phyloP scores from a whole-genome alignment of 176 grass and related monocot species.

The Metroxylon sagu region DNA sequence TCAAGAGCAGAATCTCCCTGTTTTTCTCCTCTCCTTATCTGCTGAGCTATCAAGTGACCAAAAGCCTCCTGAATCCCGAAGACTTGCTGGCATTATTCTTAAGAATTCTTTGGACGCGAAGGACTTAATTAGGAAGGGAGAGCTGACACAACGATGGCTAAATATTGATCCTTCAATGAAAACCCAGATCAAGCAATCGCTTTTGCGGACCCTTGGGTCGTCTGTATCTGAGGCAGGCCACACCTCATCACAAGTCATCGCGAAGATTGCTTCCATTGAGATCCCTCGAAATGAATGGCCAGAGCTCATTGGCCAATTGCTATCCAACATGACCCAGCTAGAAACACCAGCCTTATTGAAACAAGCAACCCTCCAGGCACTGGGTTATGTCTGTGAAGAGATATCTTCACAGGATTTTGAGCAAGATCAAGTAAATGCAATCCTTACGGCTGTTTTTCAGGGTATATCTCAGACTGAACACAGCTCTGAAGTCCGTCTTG shows the following conservation, averaged over 20 bases:
- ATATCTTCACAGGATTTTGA: constrained; percentile 60
- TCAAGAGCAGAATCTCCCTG: constrained; percentile 81
- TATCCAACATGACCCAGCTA: constrained; percentile 50
- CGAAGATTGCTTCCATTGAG: constrained; percentile 91
- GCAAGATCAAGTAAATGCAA: constrained; percentile 73
- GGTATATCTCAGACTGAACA: constrained; percentile 63
- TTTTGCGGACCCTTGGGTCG: constrained; percentile 65
- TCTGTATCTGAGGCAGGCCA: constrained; percentile 61
- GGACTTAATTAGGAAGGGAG: constrained; percentile 46
- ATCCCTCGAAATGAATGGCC: constrained; percentile 80
- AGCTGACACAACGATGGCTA: constrained; percentile 56
- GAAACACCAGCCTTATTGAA: constrained; percentile 51
- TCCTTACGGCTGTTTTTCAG: constrained; percentile 75
- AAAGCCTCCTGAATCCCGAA: constrained; percentile 61
- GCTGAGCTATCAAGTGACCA: constrained; percentile 55
- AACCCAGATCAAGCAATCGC: constrained; percentile 71
- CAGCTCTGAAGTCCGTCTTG: constrained; percentile 63
- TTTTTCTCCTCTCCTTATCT: constrained; percentile 73
- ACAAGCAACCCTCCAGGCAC: constrained; percentile 76
- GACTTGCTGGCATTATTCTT: constrained; percentile 73
- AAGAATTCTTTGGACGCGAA: constrained; percentile 84
- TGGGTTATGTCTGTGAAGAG: constrained; percentile 97
- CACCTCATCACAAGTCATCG: constrained; percentile 84
- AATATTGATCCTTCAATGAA: constrained; percentile 52
- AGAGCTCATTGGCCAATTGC: constrained; percentile 64